These are phyloP conservation scores for Russula vinacea DNA, from an alignment of 768 basidiomycete genomes.

Conservation along the genomic window DNA sequence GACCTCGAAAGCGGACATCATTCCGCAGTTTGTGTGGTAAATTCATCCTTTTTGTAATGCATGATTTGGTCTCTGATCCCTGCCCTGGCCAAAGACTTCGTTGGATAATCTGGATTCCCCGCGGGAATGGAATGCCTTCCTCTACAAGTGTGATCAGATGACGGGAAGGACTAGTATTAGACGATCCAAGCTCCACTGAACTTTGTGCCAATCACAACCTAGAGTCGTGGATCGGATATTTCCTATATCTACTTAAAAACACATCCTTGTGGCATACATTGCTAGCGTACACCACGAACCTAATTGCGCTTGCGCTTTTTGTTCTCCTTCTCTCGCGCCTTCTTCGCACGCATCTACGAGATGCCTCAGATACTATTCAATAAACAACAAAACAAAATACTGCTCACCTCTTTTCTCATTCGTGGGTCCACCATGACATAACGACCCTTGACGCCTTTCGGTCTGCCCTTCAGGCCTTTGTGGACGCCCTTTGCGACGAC, in stretches of 20 bases:
- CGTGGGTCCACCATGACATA: constrained; percentile 93
- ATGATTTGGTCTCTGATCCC: constrained; percentile 14
- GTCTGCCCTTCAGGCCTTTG: constrained; percentile 86
- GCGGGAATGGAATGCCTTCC: constrained; percentile 46
- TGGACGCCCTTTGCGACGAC: constrained; percentile 91
- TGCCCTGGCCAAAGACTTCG: constrained; percentile 40
- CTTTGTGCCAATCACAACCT: constrained; percentile 6
- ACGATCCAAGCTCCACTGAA: constrained; percentile 5
- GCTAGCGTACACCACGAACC: not conserved
- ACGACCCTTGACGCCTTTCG: constrained; percentile 93
- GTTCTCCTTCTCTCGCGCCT: constrained; percentile 70
- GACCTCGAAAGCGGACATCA: constrained; percentile 56
- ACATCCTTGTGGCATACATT: not conserved
- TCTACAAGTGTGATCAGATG: constrained; percentile 44
- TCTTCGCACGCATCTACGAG: constrained; percentile 73
- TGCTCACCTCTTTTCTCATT: constrained; percentile 85
- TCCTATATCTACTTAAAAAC: constrained; percentile 1
- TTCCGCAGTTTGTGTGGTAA: constrained; percentile 54
- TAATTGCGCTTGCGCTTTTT: constrained; percentile 54
- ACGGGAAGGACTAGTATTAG: constrained; percentile 30
- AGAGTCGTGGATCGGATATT: not conserved
- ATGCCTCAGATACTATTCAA: constrained; percentile 20
- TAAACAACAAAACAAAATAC: constrained; percentile 14
- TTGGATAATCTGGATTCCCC: constrained; percentile 42
- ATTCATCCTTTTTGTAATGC: constrained; percentile 17